Evolutionary conservation across 176 grass and related monocot species (phyloP).

Genomic region (Miscanthus lutarioriparius): DNA sequence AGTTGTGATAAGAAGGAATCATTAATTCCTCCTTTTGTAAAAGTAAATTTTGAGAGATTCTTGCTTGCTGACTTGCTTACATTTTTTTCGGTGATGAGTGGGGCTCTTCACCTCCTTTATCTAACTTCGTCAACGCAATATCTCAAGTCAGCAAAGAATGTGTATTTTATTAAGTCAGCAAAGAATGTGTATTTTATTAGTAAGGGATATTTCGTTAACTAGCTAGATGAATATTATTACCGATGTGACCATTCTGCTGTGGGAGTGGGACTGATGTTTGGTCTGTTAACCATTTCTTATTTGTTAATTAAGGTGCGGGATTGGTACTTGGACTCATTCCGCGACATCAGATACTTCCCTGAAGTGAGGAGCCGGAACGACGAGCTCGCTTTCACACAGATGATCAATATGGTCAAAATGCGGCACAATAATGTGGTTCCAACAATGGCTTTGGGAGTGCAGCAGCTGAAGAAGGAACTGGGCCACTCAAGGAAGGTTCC

Average conservation of each 20-base stretch:
- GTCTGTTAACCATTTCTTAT: not conserved
- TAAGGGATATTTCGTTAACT: not conserved
- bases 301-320: conserved; percentile 80
- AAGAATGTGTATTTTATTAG: conserved; percentile 27
- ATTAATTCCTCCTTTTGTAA: not conserved
- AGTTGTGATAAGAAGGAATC: conserved; percentile 4
- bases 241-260: conserved; percentile 23
- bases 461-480: conserved; percentile 85
- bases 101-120: not conserved
- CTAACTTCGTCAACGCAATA: conserved; percentile 16
- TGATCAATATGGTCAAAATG: conserved; percentile 80
- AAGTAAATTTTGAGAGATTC: conserved; percentile 15
- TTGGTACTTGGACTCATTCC: conserved; percentile 91
- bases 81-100: not conserved
- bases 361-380: conserved; percentile 57
- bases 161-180: conserved; percentile 24
- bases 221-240: conserved; percentile 11
- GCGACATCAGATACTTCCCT: conserved; percentile 76
- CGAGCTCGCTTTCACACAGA: conserved; percentile 74
- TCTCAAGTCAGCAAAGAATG: conserved; percentile 21
- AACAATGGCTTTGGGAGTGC: conserved; percentile 82
- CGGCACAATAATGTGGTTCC: conserved; percentile 94
- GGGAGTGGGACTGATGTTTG: conserved; percentile 19
- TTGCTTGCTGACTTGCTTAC: conserved; percentile 23
- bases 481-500: conserved; percentile 39